Conservation (phyloP, 2,329 filamentous ascomycete species). For the Magnaporthiopsis incrustans region DNA sequence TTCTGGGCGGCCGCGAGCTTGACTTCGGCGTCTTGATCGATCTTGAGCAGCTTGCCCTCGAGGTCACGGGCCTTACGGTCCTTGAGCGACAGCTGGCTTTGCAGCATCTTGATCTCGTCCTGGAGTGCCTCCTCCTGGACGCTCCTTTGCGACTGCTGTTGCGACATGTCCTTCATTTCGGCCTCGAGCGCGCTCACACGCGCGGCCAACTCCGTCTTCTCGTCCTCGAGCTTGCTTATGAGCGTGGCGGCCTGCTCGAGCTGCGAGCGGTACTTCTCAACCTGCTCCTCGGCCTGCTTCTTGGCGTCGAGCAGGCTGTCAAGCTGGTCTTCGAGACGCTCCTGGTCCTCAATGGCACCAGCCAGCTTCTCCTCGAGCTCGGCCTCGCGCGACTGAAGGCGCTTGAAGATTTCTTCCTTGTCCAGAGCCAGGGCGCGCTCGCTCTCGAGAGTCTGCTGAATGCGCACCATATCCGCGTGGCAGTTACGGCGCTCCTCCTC, state of each 20-base stretch:
- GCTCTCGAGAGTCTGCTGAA: constrained; percentile 91
- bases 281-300: constrained; percentile 78
- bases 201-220: constrained; percentile 67
- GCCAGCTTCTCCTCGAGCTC: constrained; percentile 90
- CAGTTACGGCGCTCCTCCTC: constrained; percentile 88
- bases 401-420: constrained; percentile 98
- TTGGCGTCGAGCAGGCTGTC: constrained; percentile 84
- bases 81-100: constrained; percentile 82
- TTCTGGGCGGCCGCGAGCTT: constrained; percentile 73
- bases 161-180: constrained; percentile 62
- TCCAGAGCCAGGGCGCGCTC: constrained; percentile 92
- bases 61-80: constrained; percentile 85
- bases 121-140: constrained; percentile 68
- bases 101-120: constrained; percentile 83
- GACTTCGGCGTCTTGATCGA: constrained; percentile 82
- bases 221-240: constrained; percentile 76
- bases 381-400: constrained; percentile 83
- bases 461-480: constrained; percentile 76
- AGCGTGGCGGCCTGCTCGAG: constrained; percentile 86
- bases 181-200: constrained; percentile 62
- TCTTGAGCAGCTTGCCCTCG: constrained; percentile 73
- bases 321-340: constrained; percentile 85
- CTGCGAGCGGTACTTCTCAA: constrained; percentile 69
- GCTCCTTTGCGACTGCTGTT: constrained; percentile 63
- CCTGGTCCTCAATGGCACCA: constrained; percentile 88